Conservation (phyloP, 345 rosid genomes). For the Ceriops tagal region DNA sequence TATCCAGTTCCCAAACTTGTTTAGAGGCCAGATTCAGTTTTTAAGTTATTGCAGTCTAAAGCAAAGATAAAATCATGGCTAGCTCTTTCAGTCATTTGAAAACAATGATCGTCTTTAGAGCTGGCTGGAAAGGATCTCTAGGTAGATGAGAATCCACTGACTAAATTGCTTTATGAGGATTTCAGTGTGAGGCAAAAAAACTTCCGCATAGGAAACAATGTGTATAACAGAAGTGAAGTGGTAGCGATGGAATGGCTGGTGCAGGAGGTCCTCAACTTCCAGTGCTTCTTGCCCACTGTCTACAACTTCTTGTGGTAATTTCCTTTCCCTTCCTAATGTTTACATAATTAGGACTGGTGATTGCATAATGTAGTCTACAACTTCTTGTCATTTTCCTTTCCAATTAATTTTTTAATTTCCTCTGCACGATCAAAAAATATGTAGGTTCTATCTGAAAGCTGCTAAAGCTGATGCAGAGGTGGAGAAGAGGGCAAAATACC, state of each 20-base stretch:
- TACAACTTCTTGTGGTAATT: constrained; percentile 74
- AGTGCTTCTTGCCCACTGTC: constrained; percentile 70
- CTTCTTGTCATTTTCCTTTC: neutral
- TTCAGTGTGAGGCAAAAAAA: constrained; percentile 62
- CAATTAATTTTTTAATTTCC: neutral
- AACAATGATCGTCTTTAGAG: neutral
- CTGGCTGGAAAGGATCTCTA: neutral
- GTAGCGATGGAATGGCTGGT: constrained; percentile 98
- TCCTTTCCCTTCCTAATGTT: neutral
- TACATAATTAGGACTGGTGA: neutral
- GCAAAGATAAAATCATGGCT: neutral
- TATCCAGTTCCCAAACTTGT: neutral
- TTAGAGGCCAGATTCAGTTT: neutral
- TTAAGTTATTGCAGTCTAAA: constrained; percentile 2
- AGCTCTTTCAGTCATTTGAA: neutral
- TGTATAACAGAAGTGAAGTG: constrained; percentile 67
- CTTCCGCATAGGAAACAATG: constrained; percentile 47
- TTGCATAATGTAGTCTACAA: neutral
- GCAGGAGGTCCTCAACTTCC: constrained; percentile 82
- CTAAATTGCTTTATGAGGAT: constrained; percentile 2
- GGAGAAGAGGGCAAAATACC: constrained; percentile 60
- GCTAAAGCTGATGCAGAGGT: constrained; percentile 58
- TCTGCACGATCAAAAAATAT: neutral
- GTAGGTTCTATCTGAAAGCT: constrained; percentile 85
- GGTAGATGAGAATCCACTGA: neutral